Conservation (phyloP, 139 green algal genomes). For the Bryopsis sp. region DNA sequence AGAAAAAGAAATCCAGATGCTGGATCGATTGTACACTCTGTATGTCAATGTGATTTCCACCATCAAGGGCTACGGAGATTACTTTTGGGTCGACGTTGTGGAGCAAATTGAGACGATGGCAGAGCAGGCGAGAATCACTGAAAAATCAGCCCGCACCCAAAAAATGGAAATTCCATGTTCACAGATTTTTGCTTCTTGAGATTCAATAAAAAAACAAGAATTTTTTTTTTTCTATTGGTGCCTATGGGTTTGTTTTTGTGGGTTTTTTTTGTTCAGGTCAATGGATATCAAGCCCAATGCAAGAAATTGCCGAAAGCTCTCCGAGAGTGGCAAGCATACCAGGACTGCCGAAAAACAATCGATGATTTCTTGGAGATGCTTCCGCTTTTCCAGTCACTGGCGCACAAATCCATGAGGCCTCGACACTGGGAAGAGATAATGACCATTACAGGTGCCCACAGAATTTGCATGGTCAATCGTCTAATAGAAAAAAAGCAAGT, state of each 20-base stretch:
- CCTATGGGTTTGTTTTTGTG: neutral
- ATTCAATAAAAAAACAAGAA: neutral
- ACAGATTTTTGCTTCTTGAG: neutral
- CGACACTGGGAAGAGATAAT: slow-evolving; percentile 82
- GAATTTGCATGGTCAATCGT: neutral
- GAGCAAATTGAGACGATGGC: slow-evolving; percentile 79
- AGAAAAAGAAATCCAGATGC: slow-evolving; percentile 66
- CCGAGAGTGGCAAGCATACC: slow-evolving; percentile 81
- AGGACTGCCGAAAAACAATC: slow-evolving; percentile 75
- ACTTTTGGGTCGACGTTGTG: slow-evolving; percentile 84
- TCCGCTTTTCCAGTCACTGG: slow-evolving; percentile 75
- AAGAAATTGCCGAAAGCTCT: slow-evolving; percentile 86
- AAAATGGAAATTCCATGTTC: too few species aligned
- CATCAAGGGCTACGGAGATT: slow-evolving; percentile 77
- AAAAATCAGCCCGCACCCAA: too few species aligned
- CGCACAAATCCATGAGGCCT: slow-evolving; percentile 57
- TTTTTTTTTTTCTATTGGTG: too few species aligned
- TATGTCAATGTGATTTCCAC: slow-evolving; percentile 86
- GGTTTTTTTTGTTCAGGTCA: slow-evolving; percentile 19
- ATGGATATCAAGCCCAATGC: slow-evolving; percentile 58
- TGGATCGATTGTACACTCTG: slow-evolving; percentile 48
- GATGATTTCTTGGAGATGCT: slow-evolving; percentile 87
- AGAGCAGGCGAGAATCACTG: slow-evolving; percentile 38
- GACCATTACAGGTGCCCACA: slow-evolving; percentile 40
- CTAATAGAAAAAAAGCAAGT: neutral